Evolutionary conservation across 2,329 filamentous ascomycete genomes (phyloP).

Genomic region (Lachnellula cervina): DNA sequence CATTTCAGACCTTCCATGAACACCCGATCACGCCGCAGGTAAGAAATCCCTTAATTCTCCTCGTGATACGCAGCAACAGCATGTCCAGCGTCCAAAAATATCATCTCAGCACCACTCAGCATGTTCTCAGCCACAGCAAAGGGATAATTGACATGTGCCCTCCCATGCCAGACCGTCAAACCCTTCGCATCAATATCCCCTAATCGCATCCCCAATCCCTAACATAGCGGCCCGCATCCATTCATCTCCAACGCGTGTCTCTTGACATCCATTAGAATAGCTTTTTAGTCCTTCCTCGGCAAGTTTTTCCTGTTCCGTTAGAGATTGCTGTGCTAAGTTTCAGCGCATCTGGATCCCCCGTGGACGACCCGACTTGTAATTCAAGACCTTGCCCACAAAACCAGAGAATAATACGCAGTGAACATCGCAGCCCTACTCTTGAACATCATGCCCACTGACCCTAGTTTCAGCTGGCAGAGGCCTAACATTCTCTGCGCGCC

Average conservation of each 20-base stretch:
- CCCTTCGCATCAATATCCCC: slow-evolving; percentile 9
- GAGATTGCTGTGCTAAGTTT: slow-evolving; percentile 4
- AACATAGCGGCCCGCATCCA: not conserved
- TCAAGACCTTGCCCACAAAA: slow-evolving; percentile 4
- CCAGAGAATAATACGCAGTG: slow-evolving; percentile 1
- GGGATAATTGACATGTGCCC: slow-evolving; percentile 12
- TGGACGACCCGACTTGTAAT: slow-evolving; percentile 7
- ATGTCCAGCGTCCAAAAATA: not conserved
- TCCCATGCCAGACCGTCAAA: slow-evolving; percentile 17
- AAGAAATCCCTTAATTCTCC: slow-evolving; percentile 2
- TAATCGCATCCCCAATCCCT: slow-evolving; percentile 16
- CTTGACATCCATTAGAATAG: not conserved
- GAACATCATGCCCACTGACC: slow-evolving; percentile 9
- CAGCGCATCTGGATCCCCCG: slow-evolving; percentile 7
- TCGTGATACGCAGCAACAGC: slow-evolving; percentile 7
- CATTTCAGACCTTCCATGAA: too few species aligned
- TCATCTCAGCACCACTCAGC: too few species aligned
- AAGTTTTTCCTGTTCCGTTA: slow-evolving; percentile 1
- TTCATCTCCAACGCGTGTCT: slow-evolving; percentile 8
- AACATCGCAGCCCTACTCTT: not conserved
- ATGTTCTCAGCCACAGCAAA: slow-evolving; percentile 10
- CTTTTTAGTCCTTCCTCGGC: not conserved
- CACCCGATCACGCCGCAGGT: not conserved
- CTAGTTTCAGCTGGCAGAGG: slow-evolving; percentile 8
- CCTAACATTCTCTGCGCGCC: slow-evolving; percentile 5